Conservation (phyloP, 2,329 filamentous ascomycete genomes). For the Fusarium dlaminii region DNA sequence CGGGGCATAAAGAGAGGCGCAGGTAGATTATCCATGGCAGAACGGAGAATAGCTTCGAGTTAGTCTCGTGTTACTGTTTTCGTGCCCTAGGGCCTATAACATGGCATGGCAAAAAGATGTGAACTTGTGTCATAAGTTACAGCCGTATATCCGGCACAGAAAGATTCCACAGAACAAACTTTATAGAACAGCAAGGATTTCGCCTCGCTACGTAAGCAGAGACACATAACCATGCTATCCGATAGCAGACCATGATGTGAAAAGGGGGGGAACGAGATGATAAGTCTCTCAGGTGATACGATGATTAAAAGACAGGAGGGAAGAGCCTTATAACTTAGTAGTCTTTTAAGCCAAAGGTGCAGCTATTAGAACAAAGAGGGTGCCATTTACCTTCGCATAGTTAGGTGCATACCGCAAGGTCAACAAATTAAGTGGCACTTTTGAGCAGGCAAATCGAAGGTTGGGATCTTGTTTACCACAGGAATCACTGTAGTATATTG, state of each 20-base stretch:
- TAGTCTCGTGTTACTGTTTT: not conserved
- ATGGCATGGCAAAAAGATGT: too few species aligned
- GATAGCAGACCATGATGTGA: too few species aligned
- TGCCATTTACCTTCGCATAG: too few species aligned
- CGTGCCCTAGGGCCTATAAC: not conserved
- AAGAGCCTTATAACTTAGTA: too few species aligned
- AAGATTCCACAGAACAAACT: not conserved
- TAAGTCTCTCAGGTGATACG: not conserved
- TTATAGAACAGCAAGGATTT: not conserved
- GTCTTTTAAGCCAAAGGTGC: too few species aligned
- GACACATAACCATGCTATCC: not conserved
- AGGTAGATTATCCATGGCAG: not conserved
- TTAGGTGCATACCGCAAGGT: too few species aligned
- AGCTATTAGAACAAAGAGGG: too few species aligned
- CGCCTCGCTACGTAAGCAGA: not conserved
- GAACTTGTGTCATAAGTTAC: not conserved
- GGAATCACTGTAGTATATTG: not conserved
- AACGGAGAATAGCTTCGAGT: not conserved
- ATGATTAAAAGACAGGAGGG: not conserved
- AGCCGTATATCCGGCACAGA: not conserved
- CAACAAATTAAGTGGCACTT: rapidly evolving
- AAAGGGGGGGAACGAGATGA: too few species aligned
- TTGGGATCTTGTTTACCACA: not conserved
- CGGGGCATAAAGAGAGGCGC: not conserved
- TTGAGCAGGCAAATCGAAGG: rapidly evolving